Percentiles rank a stretch among this genome's conserved stretches.
Evolutionary conservation across 139 green algal species (phyloP).

Genomic region (Zygnema cylindricum): DNA sequence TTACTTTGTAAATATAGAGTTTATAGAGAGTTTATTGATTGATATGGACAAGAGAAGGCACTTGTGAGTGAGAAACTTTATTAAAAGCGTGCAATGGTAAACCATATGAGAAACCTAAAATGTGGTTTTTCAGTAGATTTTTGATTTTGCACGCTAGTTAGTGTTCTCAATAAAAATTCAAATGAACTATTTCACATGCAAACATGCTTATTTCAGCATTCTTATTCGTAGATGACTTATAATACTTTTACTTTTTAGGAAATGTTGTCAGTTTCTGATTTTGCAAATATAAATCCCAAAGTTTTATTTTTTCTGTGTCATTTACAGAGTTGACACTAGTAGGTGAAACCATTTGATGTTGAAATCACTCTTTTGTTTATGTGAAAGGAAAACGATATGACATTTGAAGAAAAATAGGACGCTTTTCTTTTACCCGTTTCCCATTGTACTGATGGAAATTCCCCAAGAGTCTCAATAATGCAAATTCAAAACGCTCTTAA

Average conservation of each 20-base stretch:
- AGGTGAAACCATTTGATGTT: not conserved
- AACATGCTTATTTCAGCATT: slow-evolving; percentile 98
- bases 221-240: slow-evolving; percentile 98
- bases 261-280: slow-evolving; percentile 96
- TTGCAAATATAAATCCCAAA: slow-evolving; percentile 83
- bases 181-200: slow-evolving; percentile 94
- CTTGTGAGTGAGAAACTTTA: too few species aligned
- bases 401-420: not conserved
- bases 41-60: too few species aligned
- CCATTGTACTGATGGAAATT: not conserved
- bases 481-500: slow-evolving; percentile 43
- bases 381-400: not conserved
- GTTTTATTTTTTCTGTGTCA: not conserved
- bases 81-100: too few species aligned
- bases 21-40: too few species aligned
- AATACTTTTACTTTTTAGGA: slow-evolving; percentile 93
- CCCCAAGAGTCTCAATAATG: not conserved
- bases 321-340: not conserved
- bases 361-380: not conserved
- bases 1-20: too few species aligned
- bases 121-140: not conserved
- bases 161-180: slow-evolving; percentile 92
- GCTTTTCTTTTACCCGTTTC: not conserved
- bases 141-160: slow-evolving; percentile 54
- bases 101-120: too few species aligned